phyloP scores from a whole-genome alignment of 176 grass and related monocot genomes.

The Canna indica region DNA sequence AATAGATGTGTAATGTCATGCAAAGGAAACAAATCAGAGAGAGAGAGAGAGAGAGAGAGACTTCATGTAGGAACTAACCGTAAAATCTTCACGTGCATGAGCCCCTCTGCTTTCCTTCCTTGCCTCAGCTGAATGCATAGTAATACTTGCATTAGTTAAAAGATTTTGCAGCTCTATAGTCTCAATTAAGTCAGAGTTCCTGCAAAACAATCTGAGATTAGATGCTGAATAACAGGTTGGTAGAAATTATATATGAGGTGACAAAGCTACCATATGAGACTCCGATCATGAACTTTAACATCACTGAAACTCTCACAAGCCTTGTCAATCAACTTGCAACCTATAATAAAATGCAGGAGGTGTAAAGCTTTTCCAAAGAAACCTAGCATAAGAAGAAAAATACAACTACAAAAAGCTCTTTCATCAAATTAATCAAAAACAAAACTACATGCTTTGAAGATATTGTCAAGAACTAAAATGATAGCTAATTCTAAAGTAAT shows the following conservation, averaged over 20 bases:
- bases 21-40: neutral
- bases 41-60: neutral
- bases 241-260: neutral
- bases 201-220: constrained; percentile 8
- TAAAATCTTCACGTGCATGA: constrained; percentile 93
- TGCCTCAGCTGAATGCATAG: constrained; percentile 89
- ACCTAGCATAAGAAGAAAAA: too few species aligned
- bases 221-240: too few species aligned
- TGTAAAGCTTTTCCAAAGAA: neutral
- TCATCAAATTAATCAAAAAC: too few species aligned
- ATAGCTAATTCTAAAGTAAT: too few species aligned
- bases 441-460: too few species aligned
- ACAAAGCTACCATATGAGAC: constrained; percentile 65
- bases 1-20: neutral
- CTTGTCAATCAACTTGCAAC: constrained; percentile 61
- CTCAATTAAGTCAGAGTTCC: constrained; percentile 95
- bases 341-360: constrained; percentile 25
- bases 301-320: constrained; percentile 57
- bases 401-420: too few species aligned
- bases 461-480: too few species aligned
- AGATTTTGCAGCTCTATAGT: constrained; percentile 88
- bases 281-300: constrained; percentile 61
- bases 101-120: constrained; percentile 92
- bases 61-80: constrained; percentile 23
- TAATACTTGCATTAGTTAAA: constrained; percentile 86